Conservation (phyloP, 129 eudicot species). For the Pseudognaphalium luteoalbum region DNA sequence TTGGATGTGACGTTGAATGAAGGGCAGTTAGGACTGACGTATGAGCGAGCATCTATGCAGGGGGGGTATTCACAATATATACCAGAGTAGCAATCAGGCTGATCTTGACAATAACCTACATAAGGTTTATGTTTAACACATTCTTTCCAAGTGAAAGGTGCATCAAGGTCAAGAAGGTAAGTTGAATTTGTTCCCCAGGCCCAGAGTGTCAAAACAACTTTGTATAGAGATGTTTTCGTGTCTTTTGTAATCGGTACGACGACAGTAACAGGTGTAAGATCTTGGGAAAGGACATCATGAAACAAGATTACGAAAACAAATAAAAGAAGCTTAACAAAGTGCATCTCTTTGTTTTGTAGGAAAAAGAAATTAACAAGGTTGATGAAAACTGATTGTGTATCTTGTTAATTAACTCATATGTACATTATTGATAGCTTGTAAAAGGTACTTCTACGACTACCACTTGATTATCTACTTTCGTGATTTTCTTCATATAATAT, state of each 20-base stretch:
- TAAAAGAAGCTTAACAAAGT: background rate
- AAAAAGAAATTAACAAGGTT: background rate
- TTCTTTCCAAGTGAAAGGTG: constrained; percentile 6
- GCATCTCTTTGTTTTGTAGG: background rate
- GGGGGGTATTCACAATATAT: background rate
- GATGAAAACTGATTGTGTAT: background rate
- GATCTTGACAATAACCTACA: background rate
- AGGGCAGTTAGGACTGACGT: background rate
- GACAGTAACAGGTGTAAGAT: background rate
- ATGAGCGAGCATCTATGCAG: background rate
- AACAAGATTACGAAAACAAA: background rate
- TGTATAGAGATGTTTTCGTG: constrained; percentile 1
- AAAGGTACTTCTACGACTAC: too few species aligned
- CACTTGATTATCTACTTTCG: background rate
- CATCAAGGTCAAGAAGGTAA: constrained; percentile 14
- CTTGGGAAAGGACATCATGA: background rate
- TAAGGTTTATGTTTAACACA: background rate
- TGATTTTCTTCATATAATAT: background rate
- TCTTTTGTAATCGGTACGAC: background rate
- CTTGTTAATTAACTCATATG: background rate
- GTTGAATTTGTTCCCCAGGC: background rate
- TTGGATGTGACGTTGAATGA: constrained; percentile 10
- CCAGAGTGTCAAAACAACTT: constrained; percentile 4
- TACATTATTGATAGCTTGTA: too few species aligned
- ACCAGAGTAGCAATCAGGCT: background rate